These are phyloP conservation scores for Apiotrichum sp. DNA, from an alignment of 1,284 basidiomycete species.

Conservation along the genomic window DNA sequence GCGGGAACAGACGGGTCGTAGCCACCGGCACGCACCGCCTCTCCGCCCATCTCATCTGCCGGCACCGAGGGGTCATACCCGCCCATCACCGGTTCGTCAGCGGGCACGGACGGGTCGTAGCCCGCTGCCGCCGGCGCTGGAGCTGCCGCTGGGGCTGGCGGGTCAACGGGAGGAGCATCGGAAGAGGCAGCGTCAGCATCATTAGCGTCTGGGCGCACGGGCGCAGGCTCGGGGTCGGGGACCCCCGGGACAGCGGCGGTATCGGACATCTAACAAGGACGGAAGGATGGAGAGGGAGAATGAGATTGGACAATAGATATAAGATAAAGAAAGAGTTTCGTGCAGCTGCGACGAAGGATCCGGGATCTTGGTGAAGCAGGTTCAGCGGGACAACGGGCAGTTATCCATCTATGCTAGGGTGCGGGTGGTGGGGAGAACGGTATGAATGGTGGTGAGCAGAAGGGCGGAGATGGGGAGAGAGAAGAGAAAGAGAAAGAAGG, in stretches of 20 bases:
- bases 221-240: too few species aligned
- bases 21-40: neutral
- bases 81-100: neutral
- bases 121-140: too few species aligned
- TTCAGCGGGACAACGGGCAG: neutral
- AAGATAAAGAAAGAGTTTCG: neutral
- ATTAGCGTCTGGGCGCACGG: neutral
- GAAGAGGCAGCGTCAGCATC: neutral
- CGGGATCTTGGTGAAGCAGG: neutral
- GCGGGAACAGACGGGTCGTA: constrained; percentile 7
- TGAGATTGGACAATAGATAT: neutral
- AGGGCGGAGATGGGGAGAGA: neutral
- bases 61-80: constrained; percentile 7
- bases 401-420: constrained; percentile 2
- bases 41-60: constrained; percentile 3
- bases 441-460: neutral
- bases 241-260: constrained; percentile 1
- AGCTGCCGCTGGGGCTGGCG: too few species aligned
- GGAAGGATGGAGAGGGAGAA: neutral
- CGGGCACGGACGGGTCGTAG: constrained; percentile 5
- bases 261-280: neutral
- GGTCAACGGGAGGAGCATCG: too few species aligned
- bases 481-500: too few species aligned
- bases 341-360: constrained; percentile 1
- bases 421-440: neutral